phyloP scores from a whole-genome alignment of 306 rosid genomes.

The Sesbania bispinosa region DNA sequence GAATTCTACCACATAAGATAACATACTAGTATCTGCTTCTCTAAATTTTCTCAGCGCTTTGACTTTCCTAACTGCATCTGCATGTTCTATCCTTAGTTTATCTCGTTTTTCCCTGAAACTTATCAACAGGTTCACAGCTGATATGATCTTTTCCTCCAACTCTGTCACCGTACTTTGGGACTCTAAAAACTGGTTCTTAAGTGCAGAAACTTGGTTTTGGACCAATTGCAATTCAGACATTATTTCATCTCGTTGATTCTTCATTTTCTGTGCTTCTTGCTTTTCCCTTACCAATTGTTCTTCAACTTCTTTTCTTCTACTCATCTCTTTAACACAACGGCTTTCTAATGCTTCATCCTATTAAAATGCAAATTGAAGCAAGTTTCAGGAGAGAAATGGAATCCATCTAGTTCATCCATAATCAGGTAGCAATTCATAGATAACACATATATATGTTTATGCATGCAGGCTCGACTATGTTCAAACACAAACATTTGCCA shows the following conservation, averaged over 20 bases:
- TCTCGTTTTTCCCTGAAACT: slow-evolving; percentile 81
- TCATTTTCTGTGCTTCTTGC: slow-evolving; percentile 48
- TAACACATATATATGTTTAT: background rate
- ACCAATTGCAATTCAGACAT: slow-evolving; percentile 43
- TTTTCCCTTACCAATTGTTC: slow-evolving; percentile 45
- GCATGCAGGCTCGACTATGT: background rate
- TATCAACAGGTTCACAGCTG: slow-evolving; percentile 73
- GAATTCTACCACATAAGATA: slow-evolving; percentile 44
- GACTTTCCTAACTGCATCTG: slow-evolving; percentile 50
- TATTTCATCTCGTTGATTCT: slow-evolving; percentile 42
- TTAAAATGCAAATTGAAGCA: slow-evolving; percentile 30
- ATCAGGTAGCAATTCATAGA: slow-evolving; percentile 18
- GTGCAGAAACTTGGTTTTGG: slow-evolving; percentile 47
- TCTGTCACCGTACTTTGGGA: slow-evolving; percentile 43
- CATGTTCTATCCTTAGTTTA: slow-evolving; percentile 52
- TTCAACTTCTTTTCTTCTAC: slow-evolving; percentile 53
- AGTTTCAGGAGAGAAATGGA: slow-evolving; percentile 24
- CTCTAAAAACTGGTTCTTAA: slow-evolving; percentile 46
- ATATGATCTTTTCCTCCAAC: slow-evolving; percentile 78
- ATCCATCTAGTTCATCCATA: slow-evolving; percentile 8
- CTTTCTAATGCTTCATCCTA: slow-evolving; percentile 63
- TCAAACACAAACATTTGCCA: background rate
- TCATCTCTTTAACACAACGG: slow-evolving; percentile 47
- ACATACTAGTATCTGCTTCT: slow-evolving; percentile 34
- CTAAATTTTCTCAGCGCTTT: slow-evolving; percentile 42